Conservation (phyloP, 2,329 filamentous ascomycete genomes). For the Fusarium sp. region DNA sequence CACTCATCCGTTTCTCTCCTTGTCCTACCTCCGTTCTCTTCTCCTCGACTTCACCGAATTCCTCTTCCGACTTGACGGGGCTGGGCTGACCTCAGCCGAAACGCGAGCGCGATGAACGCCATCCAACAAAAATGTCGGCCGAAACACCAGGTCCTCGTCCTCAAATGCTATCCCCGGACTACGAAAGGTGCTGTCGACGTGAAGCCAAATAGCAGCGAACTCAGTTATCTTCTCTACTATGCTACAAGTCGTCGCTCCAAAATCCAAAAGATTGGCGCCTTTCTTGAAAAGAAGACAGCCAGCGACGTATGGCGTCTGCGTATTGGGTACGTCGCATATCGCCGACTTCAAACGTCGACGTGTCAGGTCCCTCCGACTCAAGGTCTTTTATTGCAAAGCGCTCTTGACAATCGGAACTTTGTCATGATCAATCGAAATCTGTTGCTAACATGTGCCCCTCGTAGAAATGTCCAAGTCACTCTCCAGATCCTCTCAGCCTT, state of each 20-base stretch:
- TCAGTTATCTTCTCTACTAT: constrained; percentile 97
- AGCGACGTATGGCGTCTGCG: constrained; percentile 90
- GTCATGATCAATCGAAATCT: background rate
- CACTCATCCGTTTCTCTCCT: constrained; percentile 12
- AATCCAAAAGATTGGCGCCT: constrained; percentile 94
- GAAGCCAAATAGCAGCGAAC: constrained; percentile 95
- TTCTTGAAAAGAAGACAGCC: constrained; percentile 93
- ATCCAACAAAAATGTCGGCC: constrained; percentile 80
- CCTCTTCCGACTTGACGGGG: constrained; percentile 18
- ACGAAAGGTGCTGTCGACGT: constrained; percentile 93
- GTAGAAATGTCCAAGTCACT: constrained; percentile 91
- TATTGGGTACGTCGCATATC: constrained; percentile 74
- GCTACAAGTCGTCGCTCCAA: constrained; percentile 94
- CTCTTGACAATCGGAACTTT: background rate
- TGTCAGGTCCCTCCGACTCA: constrained; percentile 22
- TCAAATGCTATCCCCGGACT: constrained; percentile 96
- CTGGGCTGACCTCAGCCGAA: constrained; percentile 41
- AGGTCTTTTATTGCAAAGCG: background rate
- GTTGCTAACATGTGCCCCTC: constrained; percentile 16
- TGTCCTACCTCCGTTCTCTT: constrained; percentile 1
- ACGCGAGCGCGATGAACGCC: constrained; percentile 67
- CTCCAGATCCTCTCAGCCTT: constrained; percentile 91
- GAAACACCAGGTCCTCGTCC: constrained; percentile 95
- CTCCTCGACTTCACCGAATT: background rate
- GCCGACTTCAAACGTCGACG: constrained; percentile 22